These are phyloP conservation scores for Pythium sukuiense DNA, from an alignment of 352 stramenopile species.

Conservation along the genomic window DNA sequence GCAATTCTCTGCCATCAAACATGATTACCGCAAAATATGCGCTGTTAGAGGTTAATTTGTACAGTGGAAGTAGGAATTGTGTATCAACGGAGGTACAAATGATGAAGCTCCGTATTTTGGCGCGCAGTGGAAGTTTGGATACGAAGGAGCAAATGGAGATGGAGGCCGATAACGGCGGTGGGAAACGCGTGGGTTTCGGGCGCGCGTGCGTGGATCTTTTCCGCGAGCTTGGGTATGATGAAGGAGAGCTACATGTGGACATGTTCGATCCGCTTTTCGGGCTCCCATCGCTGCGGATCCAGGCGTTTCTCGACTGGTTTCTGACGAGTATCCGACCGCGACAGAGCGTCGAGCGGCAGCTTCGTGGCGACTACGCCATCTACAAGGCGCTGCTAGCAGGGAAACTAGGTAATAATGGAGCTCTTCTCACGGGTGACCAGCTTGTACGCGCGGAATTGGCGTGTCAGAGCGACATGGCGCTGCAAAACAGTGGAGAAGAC, in stretches of 20 bases:
- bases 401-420: constrained; percentile 1
- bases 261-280: constrained; percentile 40
- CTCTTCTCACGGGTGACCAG: constrained; percentile 26
- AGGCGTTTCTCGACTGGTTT: constrained; percentile 52
- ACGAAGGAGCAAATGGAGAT: constrained; percentile 12
- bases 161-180: not conserved
- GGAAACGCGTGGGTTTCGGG: constrained; percentile 24
- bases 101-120: not conserved
- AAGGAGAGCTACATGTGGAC: constrained; percentile 31
- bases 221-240: constrained; percentile 39
- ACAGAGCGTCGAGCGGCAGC: constrained; percentile 30
- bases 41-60: not conserved
- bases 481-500: constrained; percentile 7
- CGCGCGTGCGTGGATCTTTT: constrained; percentile 36
- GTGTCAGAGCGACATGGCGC: constrained; percentile 18
- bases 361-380: constrained; percentile 33
- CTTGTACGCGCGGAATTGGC: constrained; percentile 27
- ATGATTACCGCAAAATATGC: not conserved
- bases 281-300: constrained; percentile 41
- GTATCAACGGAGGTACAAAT: not conserved
- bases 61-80: not conserved
- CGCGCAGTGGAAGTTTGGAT: not conserved
- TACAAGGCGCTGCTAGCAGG: constrained; percentile 30
- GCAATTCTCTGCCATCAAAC: not conserved
- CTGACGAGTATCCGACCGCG: constrained; percentile 31